Evolutionary conservation across 805 yeast genomes (phyloP).

Genomic region (Pichia eremophila): DNA sequence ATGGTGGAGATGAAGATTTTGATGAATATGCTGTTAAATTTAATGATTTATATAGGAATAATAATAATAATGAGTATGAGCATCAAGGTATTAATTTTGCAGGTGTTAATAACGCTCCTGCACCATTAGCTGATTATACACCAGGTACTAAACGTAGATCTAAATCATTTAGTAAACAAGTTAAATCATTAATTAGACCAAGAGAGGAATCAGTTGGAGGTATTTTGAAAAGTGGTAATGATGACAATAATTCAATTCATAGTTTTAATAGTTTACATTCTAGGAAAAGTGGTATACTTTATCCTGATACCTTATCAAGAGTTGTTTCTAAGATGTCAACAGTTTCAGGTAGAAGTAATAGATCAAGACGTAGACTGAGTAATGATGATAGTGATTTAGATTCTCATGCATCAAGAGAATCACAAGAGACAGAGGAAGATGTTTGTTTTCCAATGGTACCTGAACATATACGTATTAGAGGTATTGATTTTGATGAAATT

Average conservation of each 20-base stretch:
- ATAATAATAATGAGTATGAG: constrained; percentile 2
- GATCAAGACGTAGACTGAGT: constrained; percentile 7
- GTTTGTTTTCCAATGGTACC: constrained; percentile 92
- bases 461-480: constrained; percentile 50
- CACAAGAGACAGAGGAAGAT: constrained; percentile 93
- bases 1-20: constrained; percentile 20
- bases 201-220: constrained; percentile 27
- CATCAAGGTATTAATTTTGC: constrained; percentile 7
- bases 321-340: constrained; percentile 14
- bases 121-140: constrained; percentile 1
- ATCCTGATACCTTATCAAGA: constrained; percentile 11
- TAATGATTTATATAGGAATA: constrained; percentile 13
- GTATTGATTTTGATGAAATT: constrained; percentile 85
- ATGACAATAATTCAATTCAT: neutral
- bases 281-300: constrained; percentile 1
- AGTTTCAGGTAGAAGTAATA: constrained; percentile 23
- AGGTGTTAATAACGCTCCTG: constrained; percentile 7
- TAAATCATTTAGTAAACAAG: constrained; percentile 35
- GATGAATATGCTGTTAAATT: constrained; percentile 20
- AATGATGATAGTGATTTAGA: constrained; percentile 52
- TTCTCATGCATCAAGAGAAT: constrained; percentile 65
- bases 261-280: neutral
- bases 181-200: constrained; percentile 28
- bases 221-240: constrained; percentile 14
- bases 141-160: constrained; percentile 21